Conservation (phyloP, 441 rosid species). For the Brassica balearica region DNA sequence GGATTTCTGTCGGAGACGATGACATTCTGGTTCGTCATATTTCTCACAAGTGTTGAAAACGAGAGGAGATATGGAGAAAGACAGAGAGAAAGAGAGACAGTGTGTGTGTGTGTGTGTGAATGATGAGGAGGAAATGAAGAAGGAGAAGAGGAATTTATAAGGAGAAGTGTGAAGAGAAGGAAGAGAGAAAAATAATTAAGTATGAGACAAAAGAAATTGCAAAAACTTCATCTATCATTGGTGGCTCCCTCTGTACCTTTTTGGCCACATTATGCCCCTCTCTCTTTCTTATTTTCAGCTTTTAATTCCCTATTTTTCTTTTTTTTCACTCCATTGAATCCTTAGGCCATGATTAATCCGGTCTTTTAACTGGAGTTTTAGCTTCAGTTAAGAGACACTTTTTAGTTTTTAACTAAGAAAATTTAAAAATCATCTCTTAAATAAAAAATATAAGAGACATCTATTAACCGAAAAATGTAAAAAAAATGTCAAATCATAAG, state of each 20-base stretch:
- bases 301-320: neutral
- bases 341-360: neutral
- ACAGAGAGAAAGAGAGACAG: conserved; percentile 18
- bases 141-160: conserved; percentile 52
- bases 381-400: too few species aligned
- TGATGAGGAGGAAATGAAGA: conserved; percentile 43
- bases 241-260: conserved; percentile 53
- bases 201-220: conserved; percentile 31
- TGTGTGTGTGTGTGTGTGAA: conserved; percentile 19
- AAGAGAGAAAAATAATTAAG: conserved; percentile 37
- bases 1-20: conserved; percentile 49
- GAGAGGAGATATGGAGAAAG: conserved; percentile 7
- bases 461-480: too few species aligned
- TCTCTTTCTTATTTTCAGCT: neutral
- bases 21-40: conserved; percentile 64
- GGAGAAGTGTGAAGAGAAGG: conserved; percentile 44
- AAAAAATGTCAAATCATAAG: too few species aligned
- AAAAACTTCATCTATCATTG: conserved; percentile 37
- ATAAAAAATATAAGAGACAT: too few species aligned
- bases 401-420: too few species aligned
- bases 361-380: too few species aligned
- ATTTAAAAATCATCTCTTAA: too few species aligned
- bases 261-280: conserved; percentile 39
- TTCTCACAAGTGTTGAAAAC: conserved; percentile 5
- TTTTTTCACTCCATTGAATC: neutral